Evolutionary conservation across 2,329 filamentous ascomycete genomes (phyloP).

Genomic region (Alternaria gansuensis): DNA sequence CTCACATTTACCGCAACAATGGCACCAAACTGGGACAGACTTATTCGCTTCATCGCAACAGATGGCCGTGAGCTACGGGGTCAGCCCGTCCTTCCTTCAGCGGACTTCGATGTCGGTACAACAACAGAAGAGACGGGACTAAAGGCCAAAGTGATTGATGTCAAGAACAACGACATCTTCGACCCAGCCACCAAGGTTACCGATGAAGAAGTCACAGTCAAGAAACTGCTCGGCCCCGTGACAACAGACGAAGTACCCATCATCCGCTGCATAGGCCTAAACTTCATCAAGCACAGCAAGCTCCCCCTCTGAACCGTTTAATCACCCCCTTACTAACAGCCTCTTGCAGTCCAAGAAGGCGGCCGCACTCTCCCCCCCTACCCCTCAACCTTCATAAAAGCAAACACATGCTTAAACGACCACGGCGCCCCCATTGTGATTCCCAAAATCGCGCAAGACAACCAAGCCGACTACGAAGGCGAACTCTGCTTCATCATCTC

Average conservation of each 20-base stretch:
- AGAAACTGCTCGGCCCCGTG: slow-evolving; percentile 64
- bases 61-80: slow-evolving; percentile 62
- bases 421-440: slow-evolving; percentile 56
- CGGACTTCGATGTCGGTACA: slow-evolving; percentile 61
- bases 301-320: neutral
- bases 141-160: slow-evolving; percentile 61
- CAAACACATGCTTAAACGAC: slow-evolving; percentile 53
- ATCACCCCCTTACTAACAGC: neutral
- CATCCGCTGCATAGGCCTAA: slow-evolving; percentile 67
- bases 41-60: slow-evolving; percentile 64
- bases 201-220: slow-evolving; percentile 64
- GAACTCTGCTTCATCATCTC: slow-evolving; percentile 61
- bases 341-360: slow-evolving; percentile 59
- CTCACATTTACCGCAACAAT: slow-evolving; percentile 14
- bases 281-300: slow-evolving; percentile 67
- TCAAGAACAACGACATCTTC: slow-evolving; percentile 60
- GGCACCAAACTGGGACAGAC: slow-evolving; percentile 58
- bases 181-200: slow-evolving; percentile 62
- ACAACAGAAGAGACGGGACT: slow-evolving; percentile 60
- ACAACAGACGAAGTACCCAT: slow-evolving; percentile 63
- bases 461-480: slow-evolving; percentile 56
- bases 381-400: slow-evolving; percentile 63
- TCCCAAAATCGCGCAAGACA: slow-evolving; percentile 61
- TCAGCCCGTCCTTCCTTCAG: slow-evolving; percentile 60
- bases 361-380: slow-evolving; percentile 61